Conservation (phyloP, 2,329 filamentous ascomycete species). For the Aspergillus viridinutans region DNA sequence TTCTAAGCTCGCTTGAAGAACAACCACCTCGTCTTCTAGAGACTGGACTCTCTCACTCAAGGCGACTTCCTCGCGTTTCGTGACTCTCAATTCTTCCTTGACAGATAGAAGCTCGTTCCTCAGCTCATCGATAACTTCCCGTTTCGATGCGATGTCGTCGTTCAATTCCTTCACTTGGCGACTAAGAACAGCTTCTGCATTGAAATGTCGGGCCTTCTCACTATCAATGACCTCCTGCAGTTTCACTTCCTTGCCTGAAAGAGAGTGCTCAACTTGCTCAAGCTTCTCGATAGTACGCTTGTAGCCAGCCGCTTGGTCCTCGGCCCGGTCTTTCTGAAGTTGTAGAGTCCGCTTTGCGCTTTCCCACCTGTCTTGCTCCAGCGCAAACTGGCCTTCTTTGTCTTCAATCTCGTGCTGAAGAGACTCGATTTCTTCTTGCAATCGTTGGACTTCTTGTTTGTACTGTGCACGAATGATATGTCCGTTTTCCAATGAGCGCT, state of each 20-base stretch:
- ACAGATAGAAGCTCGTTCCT: conserved; percentile 62
- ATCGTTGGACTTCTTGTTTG: conserved; percentile 51
- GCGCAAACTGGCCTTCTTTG: conserved; percentile 66
- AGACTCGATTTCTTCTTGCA: conserved; percentile 55
- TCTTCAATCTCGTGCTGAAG: conserved; percentile 63
- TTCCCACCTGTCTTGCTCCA: conserved; percentile 70
- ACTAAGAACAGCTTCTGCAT: conserved; percentile 65
- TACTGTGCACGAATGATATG: conserved; percentile 55
- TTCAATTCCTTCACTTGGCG: conserved; percentile 73
- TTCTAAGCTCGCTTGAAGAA: conserved; percentile 63
- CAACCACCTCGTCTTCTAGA: conserved; percentile 72
- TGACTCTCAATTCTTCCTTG: conserved; percentile 66
- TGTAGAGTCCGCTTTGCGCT: conserved; percentile 62
- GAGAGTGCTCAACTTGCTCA: conserved; percentile 62
- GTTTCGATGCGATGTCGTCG: conserved; percentile 64
- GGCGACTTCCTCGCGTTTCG: conserved; percentile 58
- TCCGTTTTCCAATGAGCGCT: conserved; percentile 57
- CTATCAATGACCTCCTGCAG: conserved; percentile 65
- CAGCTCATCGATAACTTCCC: conserved; percentile 61
- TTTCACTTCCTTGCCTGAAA: conserved; percentile 64
- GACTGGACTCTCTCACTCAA: conserved; percentile 63
- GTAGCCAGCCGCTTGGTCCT: conserved; percentile 63
- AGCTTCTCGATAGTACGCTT: conserved; percentile 68
- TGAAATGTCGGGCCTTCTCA: conserved; percentile 67
- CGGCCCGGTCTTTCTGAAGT: conserved; percentile 61